Percentiles rank a stretch among this genome's conserved stretches.
phyloP scores from a whole-genome alignment of 2,329 filamentous ascomycete species.

The Aspergillus sp. region DNA sequence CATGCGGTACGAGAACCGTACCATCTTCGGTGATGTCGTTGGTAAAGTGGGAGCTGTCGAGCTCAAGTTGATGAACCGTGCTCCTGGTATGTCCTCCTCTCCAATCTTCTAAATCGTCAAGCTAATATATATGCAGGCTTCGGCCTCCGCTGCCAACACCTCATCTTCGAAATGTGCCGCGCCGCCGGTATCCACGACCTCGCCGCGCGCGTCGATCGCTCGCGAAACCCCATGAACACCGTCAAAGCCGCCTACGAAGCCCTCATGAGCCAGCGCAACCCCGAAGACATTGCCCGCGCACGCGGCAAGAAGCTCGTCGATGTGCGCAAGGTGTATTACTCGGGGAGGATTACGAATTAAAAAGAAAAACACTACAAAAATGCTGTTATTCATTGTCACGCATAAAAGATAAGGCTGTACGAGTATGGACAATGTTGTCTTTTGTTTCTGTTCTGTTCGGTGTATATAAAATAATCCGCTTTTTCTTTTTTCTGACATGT shows the following conservation, averaged over 20 bases:
- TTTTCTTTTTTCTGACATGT: conserved; percentile 17
- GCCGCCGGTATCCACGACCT: conserved; percentile 82
- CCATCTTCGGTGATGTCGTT: conserved; percentile 78
- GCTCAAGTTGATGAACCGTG: conserved; percentile 71
- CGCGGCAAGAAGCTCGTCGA: conserved; percentile 94
- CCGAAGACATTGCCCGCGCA: conserved; percentile 82
- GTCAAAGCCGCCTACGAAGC: conserved; percentile 86
- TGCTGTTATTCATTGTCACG: conserved; percentile 1
- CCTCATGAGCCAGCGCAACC: conserved; percentile 73
- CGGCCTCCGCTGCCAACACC: conserved; percentile 80
- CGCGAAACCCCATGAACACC: conserved; percentile 95
- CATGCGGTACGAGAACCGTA: conserved; percentile 81
- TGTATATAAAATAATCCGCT: conserved; percentile 16
- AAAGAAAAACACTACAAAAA: background rate
- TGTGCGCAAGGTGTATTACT: conserved; percentile 95
- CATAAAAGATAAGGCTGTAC: conserved; percentile 11
- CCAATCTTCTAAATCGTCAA: conserved; percentile 3
- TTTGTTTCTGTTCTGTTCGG: conserved; percentile 11
- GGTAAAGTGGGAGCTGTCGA: conserved; percentile 83
- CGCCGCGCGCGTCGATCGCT: conserved; percentile 71
- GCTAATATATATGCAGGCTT: conserved; percentile 57
- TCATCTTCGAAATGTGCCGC: conserved; percentile 92
- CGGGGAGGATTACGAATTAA: conserved; percentile 47
- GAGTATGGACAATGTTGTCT: conserved; percentile 8
- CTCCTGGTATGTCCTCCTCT: conserved; percentile 63